Base-by-base conservation (phyloP, 1,139 yeast genomes). In the Nakaseomyces nivariensis region DNA sequence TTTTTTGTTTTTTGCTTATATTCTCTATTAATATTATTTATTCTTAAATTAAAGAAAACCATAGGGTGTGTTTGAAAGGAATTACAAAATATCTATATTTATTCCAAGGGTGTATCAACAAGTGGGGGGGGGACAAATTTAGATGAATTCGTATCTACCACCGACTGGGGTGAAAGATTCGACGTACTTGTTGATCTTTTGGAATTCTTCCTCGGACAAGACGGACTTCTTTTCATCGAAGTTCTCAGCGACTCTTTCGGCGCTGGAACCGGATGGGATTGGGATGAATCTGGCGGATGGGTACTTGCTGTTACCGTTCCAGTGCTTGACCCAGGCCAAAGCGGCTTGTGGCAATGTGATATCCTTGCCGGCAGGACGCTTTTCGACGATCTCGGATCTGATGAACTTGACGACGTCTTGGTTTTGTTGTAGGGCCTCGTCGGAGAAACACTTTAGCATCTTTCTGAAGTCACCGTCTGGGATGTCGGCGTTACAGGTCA, bases 181-280 rank as follows among this genome's bases (percentile, higher is more conserved):
- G 42, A 78, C 62, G 53, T 78, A 72, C 9, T 67, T 63, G 51
- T 78, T 73, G 48, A 81, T 72, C 38, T 70, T 75, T 0, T 66
- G 65, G 58, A 82, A 73, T 54, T 83, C 88, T 0, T 62, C 75
- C 33, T 73, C 77, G 9, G 79, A 61, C 52, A 86, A 70, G 11
- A 67, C 65, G 42, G 79, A 65, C 43, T 49, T 56, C 6, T 45
- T 43, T 25, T 69, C 64, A 6, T 74, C 70, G 55, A 76, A 72
- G 67, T 85, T 86, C 60, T 78, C 83, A 48, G 73, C 72, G 31
- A 83, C 78, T 61, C 85, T 79, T 13, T 67, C 73, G 8, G 70
- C 68, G 27, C 81, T 76, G 5, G 88, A 75, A 8, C 86, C 81
- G 49, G 89, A 82, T 26, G 95, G 95, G 62, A 87, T 85, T 42